Conservation (phyloP, 148 eudicot genomes). For the Vaccinium corymbosum region DNA sequence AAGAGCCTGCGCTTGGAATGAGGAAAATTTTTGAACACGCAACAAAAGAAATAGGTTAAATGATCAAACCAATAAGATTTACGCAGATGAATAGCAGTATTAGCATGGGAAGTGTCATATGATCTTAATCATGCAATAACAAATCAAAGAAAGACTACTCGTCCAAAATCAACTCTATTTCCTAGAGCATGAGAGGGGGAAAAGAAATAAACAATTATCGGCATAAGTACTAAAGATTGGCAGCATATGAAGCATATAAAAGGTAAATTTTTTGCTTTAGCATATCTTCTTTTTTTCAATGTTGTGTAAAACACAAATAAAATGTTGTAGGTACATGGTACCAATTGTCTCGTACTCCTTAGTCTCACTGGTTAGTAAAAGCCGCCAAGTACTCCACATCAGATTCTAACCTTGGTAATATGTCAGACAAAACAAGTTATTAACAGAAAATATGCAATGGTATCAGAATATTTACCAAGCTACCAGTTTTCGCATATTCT, state of each 20-base stretch:
- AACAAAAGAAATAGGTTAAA: not conserved
- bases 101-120: not conserved
- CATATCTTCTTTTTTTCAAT: not conserved
- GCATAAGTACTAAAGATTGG: not conserved
- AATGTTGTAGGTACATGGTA: not conserved
- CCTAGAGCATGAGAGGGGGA: not conserved
- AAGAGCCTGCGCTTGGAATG: conserved; percentile 58
- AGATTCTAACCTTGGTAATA: not conserved
- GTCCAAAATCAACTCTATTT: not conserved
- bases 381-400: not conserved
- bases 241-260: not conserved
- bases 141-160: not conserved
- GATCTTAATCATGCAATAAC: not conserved
- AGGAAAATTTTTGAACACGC: conserved; percentile 8
- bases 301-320: not conserved
- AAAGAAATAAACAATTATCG: not conserved
- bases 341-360: not conserved
- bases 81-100: not conserved
- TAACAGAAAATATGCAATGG: not conserved
- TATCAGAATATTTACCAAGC: conserved; percentile 49
- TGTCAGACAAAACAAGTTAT: not conserved
- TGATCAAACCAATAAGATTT: not conserved
- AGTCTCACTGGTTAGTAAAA: not conserved
- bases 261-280: not conserved
- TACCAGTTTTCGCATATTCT: conserved; percentile 84